These are phyloP conservation scores for Chlorokybus atmophyticus DNA, from an alignment of 139 green algal genomes.

Conservation along the genomic window DNA sequence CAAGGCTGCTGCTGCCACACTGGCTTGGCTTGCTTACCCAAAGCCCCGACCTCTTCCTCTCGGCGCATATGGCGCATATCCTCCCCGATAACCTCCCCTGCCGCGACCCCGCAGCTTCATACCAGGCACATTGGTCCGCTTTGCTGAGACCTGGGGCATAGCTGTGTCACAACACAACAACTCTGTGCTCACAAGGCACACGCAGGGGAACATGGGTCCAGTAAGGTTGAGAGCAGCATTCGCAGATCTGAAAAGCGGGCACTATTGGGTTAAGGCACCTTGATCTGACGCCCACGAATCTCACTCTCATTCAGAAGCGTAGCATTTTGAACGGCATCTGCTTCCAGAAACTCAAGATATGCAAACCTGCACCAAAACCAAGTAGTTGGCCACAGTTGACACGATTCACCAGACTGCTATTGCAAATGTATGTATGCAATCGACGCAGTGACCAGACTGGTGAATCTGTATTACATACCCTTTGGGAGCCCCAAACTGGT, in stretches of 20 bases:
- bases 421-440: too few relatives aligned
- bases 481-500: conserved; percentile 87
- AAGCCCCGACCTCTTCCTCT: too few relatives aligned
- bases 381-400: too few relatives aligned
- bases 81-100: too few relatives aligned
- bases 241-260: conserved; percentile 1
- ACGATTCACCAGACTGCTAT: too few relatives aligned
- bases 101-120: conserved; percentile 61
- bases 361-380: conserved; percentile 60
- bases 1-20: too few relatives aligned
- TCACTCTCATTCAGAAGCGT: conserved; percentile 66
- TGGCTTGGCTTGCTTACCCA: too few relatives aligned
- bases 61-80: too few relatives aligned
- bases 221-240: not conserved
- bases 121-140: conserved; percentile 87
- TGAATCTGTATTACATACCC: too few relatives aligned
- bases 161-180: not conserved
- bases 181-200: too few relatives aligned
- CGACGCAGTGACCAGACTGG: too few relatives aligned
- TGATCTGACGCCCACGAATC: conserved; percentile 60
- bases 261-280: conserved; percentile 36
- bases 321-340: conserved; percentile 78
- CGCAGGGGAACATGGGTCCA: too few relatives aligned
- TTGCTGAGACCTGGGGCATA: conserved; percentile 56
- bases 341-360: conserved; percentile 95